Conservation (phyloP, 2,329 filamentous ascomycete species). For the Lizonia empirigonia region DNA sequence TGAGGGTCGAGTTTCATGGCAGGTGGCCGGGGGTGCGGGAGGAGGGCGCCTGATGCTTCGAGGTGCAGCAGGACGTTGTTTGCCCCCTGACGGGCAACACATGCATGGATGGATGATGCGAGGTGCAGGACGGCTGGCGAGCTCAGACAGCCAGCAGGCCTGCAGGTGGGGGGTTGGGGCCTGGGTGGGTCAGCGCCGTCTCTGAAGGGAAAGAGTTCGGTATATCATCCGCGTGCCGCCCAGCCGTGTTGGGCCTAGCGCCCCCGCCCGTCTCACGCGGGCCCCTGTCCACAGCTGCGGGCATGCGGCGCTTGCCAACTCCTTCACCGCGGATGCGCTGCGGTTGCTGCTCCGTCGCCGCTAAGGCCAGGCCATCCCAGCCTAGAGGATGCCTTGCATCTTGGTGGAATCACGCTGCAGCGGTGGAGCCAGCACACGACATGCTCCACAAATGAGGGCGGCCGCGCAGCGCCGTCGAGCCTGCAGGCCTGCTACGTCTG, state of each 20-base stretch:
- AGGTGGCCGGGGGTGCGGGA: background rate
- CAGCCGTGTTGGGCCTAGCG: too few species aligned
- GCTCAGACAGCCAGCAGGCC: background rate
- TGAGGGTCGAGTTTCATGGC: conserved; percentile 11
- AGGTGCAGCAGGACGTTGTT: conserved; percentile 7
- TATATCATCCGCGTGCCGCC: background rate
- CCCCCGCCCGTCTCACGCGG: background rate
- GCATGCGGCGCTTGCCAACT: background rate
- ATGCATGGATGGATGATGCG: conserved; percentile 3
- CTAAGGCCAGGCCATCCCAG: conserved; percentile 4
- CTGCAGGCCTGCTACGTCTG: conserved; percentile 2
- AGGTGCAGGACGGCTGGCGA: conserved; percentile 4
- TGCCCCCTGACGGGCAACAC: conserved; percentile 3
- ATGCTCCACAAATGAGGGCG: conserved; percentile 17
- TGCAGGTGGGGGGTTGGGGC: background rate
- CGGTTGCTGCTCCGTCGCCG: conserved; percentile 8
- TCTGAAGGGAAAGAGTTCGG: conserved; percentile 9
- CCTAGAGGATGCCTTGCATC: conserved; percentile 17
- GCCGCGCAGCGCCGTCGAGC: conserved; percentile 14
- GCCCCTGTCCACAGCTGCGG: background rate
- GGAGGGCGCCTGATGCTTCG: conserved; percentile 4
- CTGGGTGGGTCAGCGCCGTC: background rate
- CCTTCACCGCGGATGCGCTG: conserved; percentile 9
- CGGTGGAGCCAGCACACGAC: conserved; percentile 14
- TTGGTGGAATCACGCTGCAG: conserved; percentile 16